Percentiles rank a stretch among this genome's conserved stretches.
Conservation (phyloP, 768 basidiomycete species). For the Krasilnikovozyma curviuscula region DNA sequence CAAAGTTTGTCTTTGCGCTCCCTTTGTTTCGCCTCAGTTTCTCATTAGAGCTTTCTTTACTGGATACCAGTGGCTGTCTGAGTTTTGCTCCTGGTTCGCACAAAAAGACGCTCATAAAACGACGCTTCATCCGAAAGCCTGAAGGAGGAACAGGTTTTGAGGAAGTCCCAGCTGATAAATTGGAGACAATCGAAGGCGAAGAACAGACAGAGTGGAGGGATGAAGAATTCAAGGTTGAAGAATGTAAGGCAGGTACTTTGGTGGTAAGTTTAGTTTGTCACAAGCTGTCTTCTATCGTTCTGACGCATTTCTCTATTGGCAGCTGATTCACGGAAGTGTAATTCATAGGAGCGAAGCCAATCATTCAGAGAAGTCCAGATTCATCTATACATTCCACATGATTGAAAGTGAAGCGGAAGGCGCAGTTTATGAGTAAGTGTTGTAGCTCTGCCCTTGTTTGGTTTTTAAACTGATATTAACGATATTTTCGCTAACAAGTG, state of each 20-base stretch:
- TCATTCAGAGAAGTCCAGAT: constrained; percentile 51
- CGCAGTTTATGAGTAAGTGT: constrained; percentile 37
- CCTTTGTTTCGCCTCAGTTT: no score
- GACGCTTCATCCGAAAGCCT: constrained; percentile 65
- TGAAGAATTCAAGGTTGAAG: constrained; percentile 19
- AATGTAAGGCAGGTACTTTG: constrained; percentile 14
- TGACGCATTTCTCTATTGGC: not conserved
- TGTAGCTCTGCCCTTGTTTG: not conserved
- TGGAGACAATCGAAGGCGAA: constrained; percentile 8
- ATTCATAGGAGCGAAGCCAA: constrained; percentile 85
- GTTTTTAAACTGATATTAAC: not conserved
- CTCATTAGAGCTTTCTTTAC: no score
- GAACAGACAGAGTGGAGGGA: constrained; percentile 20
- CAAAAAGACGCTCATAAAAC: constrained; percentile 46
- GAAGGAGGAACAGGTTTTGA: constrained; percentile 66
- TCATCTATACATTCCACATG: constrained; percentile 80
- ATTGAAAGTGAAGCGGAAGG: constrained; percentile 40
- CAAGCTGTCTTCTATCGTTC: not conserved
- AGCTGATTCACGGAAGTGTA: constrained; percentile 31
- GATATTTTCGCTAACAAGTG: not conserved
- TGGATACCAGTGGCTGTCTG: constrained; percentile 18
- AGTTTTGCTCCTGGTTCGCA: constrained; percentile 68
- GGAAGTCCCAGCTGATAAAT: constrained; percentile 29
- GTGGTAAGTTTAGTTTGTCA: constrained; percentile 5
- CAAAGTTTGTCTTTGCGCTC: no score